phyloP scores from a whole-genome alignment of 768 basidiomycete genomes.

The Fomitopsis pulvina region DNA sequence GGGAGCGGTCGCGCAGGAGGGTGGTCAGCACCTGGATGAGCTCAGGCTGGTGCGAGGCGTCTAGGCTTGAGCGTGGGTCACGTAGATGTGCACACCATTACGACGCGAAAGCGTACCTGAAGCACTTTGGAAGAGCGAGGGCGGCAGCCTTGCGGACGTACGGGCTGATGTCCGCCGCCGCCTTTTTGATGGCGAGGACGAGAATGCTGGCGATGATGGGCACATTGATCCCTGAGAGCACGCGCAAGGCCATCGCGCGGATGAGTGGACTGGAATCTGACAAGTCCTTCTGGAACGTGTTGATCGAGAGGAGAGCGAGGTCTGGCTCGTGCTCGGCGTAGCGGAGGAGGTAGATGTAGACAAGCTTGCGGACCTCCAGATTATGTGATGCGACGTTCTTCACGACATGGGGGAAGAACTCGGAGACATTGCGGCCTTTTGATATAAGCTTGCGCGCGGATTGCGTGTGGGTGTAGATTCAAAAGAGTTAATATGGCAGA shows the following conservation, averaged over 20 bases:
- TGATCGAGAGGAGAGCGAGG: conserved; percentile 91
- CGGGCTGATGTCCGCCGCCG: conserved; percentile 85
- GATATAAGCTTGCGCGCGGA: conserved; percentile 68
- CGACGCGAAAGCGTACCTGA: conserved; percentile 44
- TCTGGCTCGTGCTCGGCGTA: conserved; percentile 94
- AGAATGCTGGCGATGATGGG: conserved; percentile 84
- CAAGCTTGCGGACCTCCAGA: conserved; percentile 92
- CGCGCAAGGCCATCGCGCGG: conserved; percentile 91
- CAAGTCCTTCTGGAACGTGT: conserved; percentile 97
- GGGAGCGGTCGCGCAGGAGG: conserved; percentile 68
- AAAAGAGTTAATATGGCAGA: conserved; percentile 11
- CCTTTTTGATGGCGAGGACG: conserved; percentile 86
- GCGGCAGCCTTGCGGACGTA: conserved; percentile 94
- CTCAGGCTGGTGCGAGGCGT: conserved; percentile 61
- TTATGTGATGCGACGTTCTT: conserved; percentile 93
- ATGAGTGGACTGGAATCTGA: conserved; percentile 90
- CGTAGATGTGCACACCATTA: background rate
- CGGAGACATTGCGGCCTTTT: conserved; percentile 84
- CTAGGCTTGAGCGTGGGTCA: conserved; percentile 47
- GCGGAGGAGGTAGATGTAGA: conserved; percentile 94
- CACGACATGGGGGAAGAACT: conserved; percentile 94
- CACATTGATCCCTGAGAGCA: conserved; percentile 87
- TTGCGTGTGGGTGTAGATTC: background rate
- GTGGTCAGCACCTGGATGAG: conserved; percentile 63
- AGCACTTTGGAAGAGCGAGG: conserved; percentile 81